These are phyloP conservation scores for Vitis hybrid DNA, from an alignment of 177 flowering plant genomes.

Conservation along the genomic window DNA sequence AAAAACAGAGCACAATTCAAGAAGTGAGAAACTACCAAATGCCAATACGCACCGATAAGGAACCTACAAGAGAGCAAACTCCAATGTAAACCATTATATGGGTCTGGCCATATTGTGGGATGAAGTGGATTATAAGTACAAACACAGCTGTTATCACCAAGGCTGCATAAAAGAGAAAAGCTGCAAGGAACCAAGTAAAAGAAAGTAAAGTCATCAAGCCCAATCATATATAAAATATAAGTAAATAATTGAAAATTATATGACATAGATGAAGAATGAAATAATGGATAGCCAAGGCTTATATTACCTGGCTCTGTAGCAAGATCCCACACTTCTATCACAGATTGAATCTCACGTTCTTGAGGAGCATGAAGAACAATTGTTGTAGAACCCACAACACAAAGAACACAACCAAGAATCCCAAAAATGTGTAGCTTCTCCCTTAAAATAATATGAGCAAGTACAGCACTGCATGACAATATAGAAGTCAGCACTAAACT, in stretches of 20 bases:
- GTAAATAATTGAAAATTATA: too few relatives aligned
- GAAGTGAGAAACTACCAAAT: background rate
- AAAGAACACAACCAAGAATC: conserved; percentile 37
- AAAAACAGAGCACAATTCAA: background rate
- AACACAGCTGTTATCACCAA: conserved; percentile 60
- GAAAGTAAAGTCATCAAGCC: background rate
- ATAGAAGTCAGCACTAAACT: conserved; percentile 13
- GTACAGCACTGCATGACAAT: conserved; percentile 40
- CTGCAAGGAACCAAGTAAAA: conserved; percentile 32
- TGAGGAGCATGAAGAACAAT: conserved; percentile 89
- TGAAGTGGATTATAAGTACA: conserved; percentile 59
- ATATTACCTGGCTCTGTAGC: conserved; percentile 83
- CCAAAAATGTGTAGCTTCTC: conserved; percentile 56
- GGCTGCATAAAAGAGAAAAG: conserved; percentile 72
- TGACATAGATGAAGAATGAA: background rate
- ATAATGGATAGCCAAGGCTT: too few relatives aligned
- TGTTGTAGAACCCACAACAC: conserved; percentile 52
- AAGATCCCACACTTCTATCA: conserved; percentile 72
- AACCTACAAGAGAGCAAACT: conserved; percentile 86
- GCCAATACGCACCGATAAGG: conserved; percentile 70
- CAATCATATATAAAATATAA: background rate
- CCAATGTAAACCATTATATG: conserved; percentile 88
- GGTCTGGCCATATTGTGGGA: conserved; percentile 84
- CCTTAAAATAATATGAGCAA: conserved; percentile 58
- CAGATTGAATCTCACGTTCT: conserved; percentile 68